Conservation (phyloP, 2,329 filamentous ascomycete species). For the Aspergillus piperis region DNA sequence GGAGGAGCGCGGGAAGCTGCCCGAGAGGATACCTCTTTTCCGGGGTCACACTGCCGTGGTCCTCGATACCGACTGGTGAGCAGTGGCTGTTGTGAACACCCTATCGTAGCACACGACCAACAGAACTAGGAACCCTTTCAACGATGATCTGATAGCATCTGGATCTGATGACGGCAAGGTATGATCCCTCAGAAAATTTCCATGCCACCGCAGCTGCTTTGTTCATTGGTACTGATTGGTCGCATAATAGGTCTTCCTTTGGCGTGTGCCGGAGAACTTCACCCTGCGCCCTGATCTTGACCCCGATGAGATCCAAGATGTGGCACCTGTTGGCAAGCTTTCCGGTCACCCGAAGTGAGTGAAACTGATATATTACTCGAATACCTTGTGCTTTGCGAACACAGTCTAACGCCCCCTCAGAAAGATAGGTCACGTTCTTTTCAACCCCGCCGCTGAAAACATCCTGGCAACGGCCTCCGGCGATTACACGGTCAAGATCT, state of each 20-base stretch:
- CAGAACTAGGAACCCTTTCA: constrained; percentile 79
- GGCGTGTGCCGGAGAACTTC: constrained; percentile 89
- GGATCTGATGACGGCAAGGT: constrained; percentile 94
- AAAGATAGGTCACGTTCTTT: constrained; percentile 96
- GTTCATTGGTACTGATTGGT: constrained; percentile 9
- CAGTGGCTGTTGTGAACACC: constrained; percentile 20
- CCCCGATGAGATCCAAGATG: constrained; percentile 74
- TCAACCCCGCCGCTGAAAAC: constrained; percentile 95
- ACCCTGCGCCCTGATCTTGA: constrained; percentile 76
- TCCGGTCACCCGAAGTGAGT: constrained; percentile 80
- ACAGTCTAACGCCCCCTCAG: constrained; percentile 51
- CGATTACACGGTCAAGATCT: constrained; percentile 92
- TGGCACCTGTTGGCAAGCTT: constrained; percentile 78
- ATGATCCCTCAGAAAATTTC: constrained; percentile 7
- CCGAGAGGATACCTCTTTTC: constrained; percentile 91
- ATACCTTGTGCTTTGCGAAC: background rate
- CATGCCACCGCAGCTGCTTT: background rate
- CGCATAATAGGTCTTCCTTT: constrained; percentile 71
- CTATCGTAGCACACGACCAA: constrained; percentile 12
- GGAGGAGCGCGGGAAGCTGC: constrained; percentile 83
- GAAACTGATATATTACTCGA: background rate
- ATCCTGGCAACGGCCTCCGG: constrained; percentile 93
- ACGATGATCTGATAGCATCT: constrained; percentile 88
- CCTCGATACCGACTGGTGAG: constrained; percentile 93
- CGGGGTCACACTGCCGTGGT: constrained; percentile 94